phyloP scores from a whole-genome alignment of 345 rosid genomes.

The Noccaea bulbosa region DNA sequence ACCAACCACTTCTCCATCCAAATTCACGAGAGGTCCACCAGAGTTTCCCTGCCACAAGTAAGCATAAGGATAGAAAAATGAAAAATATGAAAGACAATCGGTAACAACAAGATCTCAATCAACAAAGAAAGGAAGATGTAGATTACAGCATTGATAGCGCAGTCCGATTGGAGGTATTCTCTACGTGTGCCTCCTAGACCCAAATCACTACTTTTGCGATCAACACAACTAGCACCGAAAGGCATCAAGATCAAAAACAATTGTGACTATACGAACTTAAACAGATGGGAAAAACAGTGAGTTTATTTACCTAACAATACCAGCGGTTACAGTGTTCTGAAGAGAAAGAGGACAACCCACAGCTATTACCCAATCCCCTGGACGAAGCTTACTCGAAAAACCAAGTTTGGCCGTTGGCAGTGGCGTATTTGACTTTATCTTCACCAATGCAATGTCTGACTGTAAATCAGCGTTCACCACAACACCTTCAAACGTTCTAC shows the following conservation, averaged over 20 bases:
- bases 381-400: constrained; percentile 79
- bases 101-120: not conserved
- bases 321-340: constrained; percentile 92
- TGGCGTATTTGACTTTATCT: constrained; percentile 79
- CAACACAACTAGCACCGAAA: constrained; percentile 65
- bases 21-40: constrained; percentile 91
- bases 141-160: constrained; percentile 79
- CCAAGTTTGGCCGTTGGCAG: constrained; percentile 88
- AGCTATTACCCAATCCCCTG: constrained; percentile 96
- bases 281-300: not conserved
- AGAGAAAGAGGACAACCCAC: constrained; percentile 96
- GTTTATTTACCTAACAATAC: constrained; percentile 72
- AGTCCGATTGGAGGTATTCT: constrained; percentile 90
- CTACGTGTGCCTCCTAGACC: constrained; percentile 83
- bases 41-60: constrained; percentile 73
- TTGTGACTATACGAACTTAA: constrained; percentile 9
- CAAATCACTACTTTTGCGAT: constrained; percentile 96
- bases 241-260: constrained; percentile 5
- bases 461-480: constrained; percentile 83
- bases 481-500: constrained; percentile 80
- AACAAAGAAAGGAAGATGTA: constrained; percentile 14
- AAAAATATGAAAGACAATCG: not conserved
- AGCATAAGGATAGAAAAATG: not conserved
- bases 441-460: constrained; percentile 92
- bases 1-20: constrained; percentile 92